A percentile compares a stretch with the other conserved stretches of the same genome.
Evolutionary conservation across 345 rosid genomes (phyloP).

Genomic region (Aquilaria malaccensis): DNA sequence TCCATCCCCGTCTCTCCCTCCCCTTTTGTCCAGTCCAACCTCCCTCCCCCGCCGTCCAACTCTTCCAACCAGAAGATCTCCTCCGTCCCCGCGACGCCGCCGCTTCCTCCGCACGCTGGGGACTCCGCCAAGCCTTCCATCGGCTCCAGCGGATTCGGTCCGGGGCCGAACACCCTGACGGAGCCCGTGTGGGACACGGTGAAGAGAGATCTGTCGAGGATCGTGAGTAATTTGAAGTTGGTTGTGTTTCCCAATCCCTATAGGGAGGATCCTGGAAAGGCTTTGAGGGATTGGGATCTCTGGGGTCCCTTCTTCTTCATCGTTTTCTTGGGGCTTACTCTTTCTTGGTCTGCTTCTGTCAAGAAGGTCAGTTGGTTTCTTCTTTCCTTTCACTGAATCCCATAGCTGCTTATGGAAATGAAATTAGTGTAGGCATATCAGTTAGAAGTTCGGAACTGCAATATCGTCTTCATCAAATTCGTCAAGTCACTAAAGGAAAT

Average conservation of each 20-base stretch:
- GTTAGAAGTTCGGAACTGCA: no score
- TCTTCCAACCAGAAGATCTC: slow-evolving; percentile 15
- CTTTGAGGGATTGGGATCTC: slow-evolving; percentile 97
- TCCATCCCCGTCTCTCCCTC: slow-evolving; percentile 73
- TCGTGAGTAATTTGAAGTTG: slow-evolving; percentile 90
- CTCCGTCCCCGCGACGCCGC: slow-evolving; percentile 35
- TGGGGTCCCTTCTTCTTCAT: slow-evolving; percentile 99
- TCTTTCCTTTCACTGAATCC: no score
- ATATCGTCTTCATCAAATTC: no score
- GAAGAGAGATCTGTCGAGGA: slow-evolving; percentile 93
- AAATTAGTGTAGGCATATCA: no score
- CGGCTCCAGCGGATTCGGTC: slow-evolving; percentile 51
- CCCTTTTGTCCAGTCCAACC: slow-evolving; percentile 55
- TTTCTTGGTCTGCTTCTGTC: slow-evolving; percentile 83
- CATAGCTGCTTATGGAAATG: no score
- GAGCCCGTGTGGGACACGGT: slow-evolving; percentile 99
- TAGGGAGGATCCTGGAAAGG: slow-evolving; percentile 96
- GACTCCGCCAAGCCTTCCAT: slow-evolving; percentile 16
- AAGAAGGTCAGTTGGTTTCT: slow-evolving; percentile 40
- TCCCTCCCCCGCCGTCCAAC: slow-evolving; percentile 39
- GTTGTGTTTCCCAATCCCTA: slow-evolving; percentile 92
- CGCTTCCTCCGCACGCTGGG: slow-evolving; percentile 26
- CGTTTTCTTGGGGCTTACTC: slow-evolving; percentile 81
- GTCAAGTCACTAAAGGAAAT: no score
- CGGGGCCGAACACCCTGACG: slow-evolving; percentile 82